Conservation (phyloP, 2,329 filamentous ascomycete species). For the Rhynchosporium secalis region DNA sequence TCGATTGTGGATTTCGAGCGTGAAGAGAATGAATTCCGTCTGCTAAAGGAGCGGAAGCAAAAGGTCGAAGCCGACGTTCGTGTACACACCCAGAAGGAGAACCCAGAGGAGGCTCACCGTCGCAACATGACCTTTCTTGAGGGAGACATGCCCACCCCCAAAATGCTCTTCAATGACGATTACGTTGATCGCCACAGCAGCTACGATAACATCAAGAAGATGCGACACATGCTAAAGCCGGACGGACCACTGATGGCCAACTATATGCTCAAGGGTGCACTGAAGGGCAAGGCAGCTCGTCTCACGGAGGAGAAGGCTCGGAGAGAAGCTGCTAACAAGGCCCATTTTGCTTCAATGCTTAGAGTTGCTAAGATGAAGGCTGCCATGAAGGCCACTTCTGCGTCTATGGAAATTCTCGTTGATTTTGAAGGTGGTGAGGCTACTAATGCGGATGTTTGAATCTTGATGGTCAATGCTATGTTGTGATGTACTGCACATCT, state of each 20-base stretch:
- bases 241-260: background rate
- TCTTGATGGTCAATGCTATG: background rate
- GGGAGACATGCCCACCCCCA: background rate
- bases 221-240: background rate
- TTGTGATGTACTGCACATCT: background rate
- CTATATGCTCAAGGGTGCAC: background rate
- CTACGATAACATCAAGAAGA: background rate
- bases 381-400: no score
- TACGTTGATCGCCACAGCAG: conserved; percentile 2
- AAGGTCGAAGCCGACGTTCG: background rate
- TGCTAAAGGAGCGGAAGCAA: background rate
- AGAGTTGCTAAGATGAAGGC: background rate
- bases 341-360: background rate
- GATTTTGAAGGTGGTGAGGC: no score
- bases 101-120: background rate
- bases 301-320: background rate
- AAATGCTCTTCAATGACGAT: background rate
- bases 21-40: background rate
- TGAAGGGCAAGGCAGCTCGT: background rate
- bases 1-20: background rate
- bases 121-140: conserved; percentile 1
- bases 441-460: background rate
- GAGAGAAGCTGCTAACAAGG: no score
- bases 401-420: no score
- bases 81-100: background rate